Conservation (phyloP, 2,329 filamentous ascomycete species). For the Cercospora berteroae region DNA sequence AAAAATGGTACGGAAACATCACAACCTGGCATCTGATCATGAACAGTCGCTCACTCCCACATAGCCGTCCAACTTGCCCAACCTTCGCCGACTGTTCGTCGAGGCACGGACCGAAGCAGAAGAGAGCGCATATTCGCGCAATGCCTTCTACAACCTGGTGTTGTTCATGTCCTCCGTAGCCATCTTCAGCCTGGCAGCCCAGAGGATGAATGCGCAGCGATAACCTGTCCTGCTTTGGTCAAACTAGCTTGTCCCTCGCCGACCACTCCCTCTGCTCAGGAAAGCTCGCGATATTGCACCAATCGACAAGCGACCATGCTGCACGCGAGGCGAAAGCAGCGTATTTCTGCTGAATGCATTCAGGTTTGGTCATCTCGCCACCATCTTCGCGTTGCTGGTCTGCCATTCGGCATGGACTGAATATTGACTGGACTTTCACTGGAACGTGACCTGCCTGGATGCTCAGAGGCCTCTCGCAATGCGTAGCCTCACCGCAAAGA, state of each 20-base stretch:
- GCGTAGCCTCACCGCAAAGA: background rate
- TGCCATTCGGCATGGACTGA: background rate
- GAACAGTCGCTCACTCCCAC: background rate
- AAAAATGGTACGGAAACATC: background rate
- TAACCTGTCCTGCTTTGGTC: slow-evolving; percentile 12
- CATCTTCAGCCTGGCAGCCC: slow-evolving; percentile 88
- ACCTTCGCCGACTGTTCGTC: slow-evolving; percentile 92
- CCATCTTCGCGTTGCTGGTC: background rate
- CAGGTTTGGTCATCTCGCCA: background rate
- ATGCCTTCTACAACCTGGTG: slow-evolving; percentile 95
- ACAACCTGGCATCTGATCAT: background rate
- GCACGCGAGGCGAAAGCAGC: background rate
- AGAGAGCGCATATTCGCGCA: slow-evolving; percentile 89
- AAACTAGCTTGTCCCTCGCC: background rate
- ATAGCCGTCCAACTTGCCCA: slow-evolving; percentile 75
- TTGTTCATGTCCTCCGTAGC: slow-evolving; percentile 96
- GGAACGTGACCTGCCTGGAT: background rate
- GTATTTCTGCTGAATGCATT: background rate
- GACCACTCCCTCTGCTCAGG: background rate
- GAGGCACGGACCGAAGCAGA: slow-evolving; percentile 90
- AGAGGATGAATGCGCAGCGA: slow-evolving; percentile 63
- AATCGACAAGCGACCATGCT: background rate
- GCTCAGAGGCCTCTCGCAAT: background rate
- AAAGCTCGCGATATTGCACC: background rate
- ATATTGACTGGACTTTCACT: background rate